Conservation (phyloP, 495 filamentous ascomycete species). For the Hypoxylon intermedium region DNA sequence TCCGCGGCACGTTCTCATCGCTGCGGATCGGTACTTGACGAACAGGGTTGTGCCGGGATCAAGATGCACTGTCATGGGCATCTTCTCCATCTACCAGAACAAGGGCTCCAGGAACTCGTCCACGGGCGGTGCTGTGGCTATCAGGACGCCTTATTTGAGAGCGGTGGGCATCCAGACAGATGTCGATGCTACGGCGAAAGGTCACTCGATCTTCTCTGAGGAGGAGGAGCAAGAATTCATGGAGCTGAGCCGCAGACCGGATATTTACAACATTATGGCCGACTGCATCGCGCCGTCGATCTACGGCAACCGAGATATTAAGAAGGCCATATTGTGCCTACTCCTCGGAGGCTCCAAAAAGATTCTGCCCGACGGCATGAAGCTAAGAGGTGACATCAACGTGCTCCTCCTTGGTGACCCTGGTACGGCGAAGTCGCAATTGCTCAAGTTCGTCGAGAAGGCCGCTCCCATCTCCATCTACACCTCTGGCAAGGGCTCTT, state of each 20-base stretch:
- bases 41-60: conserved; percentile 97
- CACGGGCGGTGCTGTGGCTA: conserved; percentile 79
- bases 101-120: conserved; percentile 83
- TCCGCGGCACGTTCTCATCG: conserved; percentile 91
- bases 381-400: conserved; percentile 97
- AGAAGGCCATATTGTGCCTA: conserved; percentile 97
- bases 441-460: conserved; percentile 97
- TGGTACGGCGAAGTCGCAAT: conserved; percentile 96
- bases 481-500: conserved; percentile 98
- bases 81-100: conserved; percentile 95
- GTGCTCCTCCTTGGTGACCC: conserved; percentile 96
- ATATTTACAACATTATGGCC: conserved; percentile 89
- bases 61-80: conserved; percentile 92
- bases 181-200: conserved; percentile 87
- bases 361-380: conserved; percentile 98
- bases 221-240: conserved; percentile 98
- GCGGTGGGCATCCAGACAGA: conserved; percentile 92
- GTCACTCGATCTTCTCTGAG: conserved; percentile 84
- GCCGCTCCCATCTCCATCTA: conserved; percentile 97
- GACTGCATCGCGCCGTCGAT: conserved; percentile 97
- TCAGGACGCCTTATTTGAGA: conserved; percentile 95
- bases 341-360: conserved; percentile 97
- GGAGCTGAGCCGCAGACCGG: conserved; percentile 87
- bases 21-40: conserved; percentile 92
- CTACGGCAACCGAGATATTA: conserved; percentile 95